Base-by-base conservation (phyloP, 768 basidiomycete genomes). In the Suillus weaverae region DNA sequence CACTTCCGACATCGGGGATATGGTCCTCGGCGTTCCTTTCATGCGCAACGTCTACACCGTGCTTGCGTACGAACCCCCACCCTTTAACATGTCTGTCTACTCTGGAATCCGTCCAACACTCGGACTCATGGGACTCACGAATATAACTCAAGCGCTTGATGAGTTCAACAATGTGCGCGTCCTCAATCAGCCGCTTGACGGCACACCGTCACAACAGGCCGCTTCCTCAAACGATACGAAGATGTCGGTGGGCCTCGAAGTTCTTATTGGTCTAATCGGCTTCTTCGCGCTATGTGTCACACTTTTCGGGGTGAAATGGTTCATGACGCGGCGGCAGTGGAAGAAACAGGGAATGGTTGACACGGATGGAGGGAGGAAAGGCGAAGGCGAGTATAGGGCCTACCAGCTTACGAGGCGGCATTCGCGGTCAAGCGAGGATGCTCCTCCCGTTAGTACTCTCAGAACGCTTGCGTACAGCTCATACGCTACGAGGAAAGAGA, bases 1-100 rank as follows among this genome's bases (percentile, higher is more conserved):
- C 0, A 63, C 68, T 18, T 74, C 78, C 4, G 69, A 66, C 16
- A 76, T 85, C 20, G 87, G 84, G 1, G 91, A 93, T 73, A 87
- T 94, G 77, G 80, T 94, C 64, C 86, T 94, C 44, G 92, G 91
- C 46, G 89, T 91, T 0, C 87, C 91, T 0, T 94, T 94, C 72
- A 77, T 94, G 70, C 83, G 90, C 13, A 92, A 88, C 70, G 82
- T 86, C 4, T 94, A 94, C 71, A 88, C 85, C 14, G 90, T 94
- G 67, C 84, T 92, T 83, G 88, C 87, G 1, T 91, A 89, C 72
- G 79, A 83, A 54, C 64, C 70, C 0, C 87, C 87, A 3, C 68
- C 70, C 4, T 86, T 89, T 72, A 76, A 81, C 35, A 62, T 60
- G 5, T 64, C 65, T 39, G 68, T 70, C 30, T 63, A 68, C 51